Conservation (phyloP, 2,329 filamentous ascomycete species). For the Fusarium secorum region DNA sequence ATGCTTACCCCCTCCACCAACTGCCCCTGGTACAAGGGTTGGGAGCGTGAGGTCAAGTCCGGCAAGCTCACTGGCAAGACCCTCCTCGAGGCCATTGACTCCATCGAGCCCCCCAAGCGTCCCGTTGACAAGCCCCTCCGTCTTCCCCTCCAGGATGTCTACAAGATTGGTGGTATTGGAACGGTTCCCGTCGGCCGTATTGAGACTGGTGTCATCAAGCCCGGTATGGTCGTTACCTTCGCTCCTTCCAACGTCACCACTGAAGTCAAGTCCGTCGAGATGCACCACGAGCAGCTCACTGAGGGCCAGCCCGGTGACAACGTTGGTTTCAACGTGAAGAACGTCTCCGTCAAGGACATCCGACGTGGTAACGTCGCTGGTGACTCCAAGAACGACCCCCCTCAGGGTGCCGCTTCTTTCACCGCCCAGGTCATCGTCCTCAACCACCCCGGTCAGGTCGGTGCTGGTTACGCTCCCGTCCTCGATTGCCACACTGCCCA, state of each 20-base stretch:
- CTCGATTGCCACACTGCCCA: constrained; percentile 99
- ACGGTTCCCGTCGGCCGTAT: constrained; percentile 99
- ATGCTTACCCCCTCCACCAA: constrained; percentile 91
- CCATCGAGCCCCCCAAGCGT: constrained; percentile 91
- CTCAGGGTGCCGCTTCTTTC: constrained; percentile 88
- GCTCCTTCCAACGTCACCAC: constrained; percentile 98
- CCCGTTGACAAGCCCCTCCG: constrained; percentile 99
- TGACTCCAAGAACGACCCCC: constrained; percentile 99
- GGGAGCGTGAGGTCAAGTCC: constrained; percentile 96
- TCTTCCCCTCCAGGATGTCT: constrained; percentile 99
- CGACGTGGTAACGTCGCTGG: constrained; percentile 99
- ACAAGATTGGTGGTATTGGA: constrained; percentile 99
- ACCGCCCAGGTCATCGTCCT: constrained; percentile 99
- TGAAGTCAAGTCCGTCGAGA: constrained; percentile 99
- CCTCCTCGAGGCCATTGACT: constrained; percentile 98
- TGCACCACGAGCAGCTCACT: constrained; percentile 99
- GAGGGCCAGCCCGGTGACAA: constrained; percentile 99
- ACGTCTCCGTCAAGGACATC: constrained; percentile 99
- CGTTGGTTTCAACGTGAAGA: constrained; percentile 99
- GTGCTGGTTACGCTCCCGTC: constrained; percentile 98
- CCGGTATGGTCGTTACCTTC: constrained; percentile 95
- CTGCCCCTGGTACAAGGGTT: constrained; percentile 99
- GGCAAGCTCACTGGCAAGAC: constrained; percentile 92
- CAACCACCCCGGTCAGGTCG: constrained; percentile 99
- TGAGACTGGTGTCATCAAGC: constrained; percentile 97